A percentile compares a stretch with the other conserved stretches of the same genome.
These are phyloP conservation scores for Vinca minor DNA, from an alignment of 257 asterid genomes.

Conservation along the genomic window DNA sequence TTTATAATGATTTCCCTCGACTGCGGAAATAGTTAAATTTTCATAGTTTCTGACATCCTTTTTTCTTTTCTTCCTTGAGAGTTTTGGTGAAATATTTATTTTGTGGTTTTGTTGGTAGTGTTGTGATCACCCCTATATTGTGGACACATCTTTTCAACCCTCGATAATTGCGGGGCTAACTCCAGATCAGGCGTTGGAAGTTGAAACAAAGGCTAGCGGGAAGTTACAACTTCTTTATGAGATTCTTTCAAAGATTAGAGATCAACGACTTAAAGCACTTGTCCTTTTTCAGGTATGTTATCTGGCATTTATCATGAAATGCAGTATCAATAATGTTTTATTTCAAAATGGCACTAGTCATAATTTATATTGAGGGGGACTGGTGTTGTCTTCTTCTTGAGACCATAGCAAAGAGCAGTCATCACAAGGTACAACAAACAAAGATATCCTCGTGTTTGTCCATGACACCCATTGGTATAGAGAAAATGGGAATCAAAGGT, in stretches of 20 bases:
- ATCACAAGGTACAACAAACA: neutral
- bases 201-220: slow-evolving; percentile 79
- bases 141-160: slow-evolving; percentile 44
- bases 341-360: neutral
- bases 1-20: neutral
- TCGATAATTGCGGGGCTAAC: slow-evolving; percentile 39
- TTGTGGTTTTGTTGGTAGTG: slow-evolving; percentile 42
- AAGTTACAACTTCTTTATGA: slow-evolving; percentile 63
- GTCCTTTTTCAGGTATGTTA: slow-evolving; percentile 69
- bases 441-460: slow-evolving; percentile 1
- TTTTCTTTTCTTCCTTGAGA: neutral
- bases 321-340: slow-evolving; percentile 1
- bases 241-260: slow-evolving; percentile 57
- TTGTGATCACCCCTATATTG: slow-evolving; percentile 78
- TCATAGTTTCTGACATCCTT: neutral
- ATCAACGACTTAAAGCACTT: slow-evolving; percentile 48
- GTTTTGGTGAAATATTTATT: neutral
- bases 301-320: slow-evolving; percentile 7
- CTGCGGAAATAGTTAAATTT: neutral
- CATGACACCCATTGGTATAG: neutral
- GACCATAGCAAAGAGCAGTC: neutral
- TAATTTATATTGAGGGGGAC: neutral
- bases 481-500: neutral
- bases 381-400: neutral
- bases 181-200: slow-evolving; percentile 38